Evolutionary conservation across 2,329 filamentous ascomycete species (phyloP).

Genomic region (Penicillium sp.): DNA sequence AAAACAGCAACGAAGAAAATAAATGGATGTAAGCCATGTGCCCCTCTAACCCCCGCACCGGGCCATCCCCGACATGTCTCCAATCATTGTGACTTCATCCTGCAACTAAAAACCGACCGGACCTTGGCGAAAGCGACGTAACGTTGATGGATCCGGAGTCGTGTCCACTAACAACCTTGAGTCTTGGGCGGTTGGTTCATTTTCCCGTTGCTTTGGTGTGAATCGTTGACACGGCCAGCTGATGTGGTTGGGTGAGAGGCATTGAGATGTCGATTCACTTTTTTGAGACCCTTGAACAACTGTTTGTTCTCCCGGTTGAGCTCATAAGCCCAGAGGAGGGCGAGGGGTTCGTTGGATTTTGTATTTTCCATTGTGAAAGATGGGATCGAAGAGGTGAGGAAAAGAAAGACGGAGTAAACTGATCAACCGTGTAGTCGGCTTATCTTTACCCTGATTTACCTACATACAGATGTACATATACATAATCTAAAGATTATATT

Average conservation of each 20-base stretch:
- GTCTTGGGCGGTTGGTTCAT: neutral
- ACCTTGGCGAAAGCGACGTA: neutral
- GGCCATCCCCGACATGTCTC: slow-evolving; percentile 2
- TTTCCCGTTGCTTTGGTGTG: neutral
- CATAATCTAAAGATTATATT: no score
- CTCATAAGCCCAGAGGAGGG: slow-evolving; percentile 9
- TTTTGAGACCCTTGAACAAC: slow-evolving; percentile 7
- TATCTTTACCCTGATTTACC: no score
- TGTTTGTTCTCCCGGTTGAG: slow-evolving; percentile 3
- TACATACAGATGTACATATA: no score
- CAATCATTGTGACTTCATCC: neutral
- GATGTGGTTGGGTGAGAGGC: neutral
- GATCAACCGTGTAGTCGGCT: no score
- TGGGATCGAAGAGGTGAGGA: no score
- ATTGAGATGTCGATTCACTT: neutral
- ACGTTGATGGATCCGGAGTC: neutral
- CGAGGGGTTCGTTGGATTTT: slow-evolving; percentile 1
- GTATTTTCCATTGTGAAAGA: slow-evolving; percentile 1
- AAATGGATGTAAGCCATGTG: neutral
- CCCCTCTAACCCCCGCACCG: slow-evolving; percentile 5
- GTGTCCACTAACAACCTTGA: neutral
- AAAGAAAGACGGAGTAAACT: no score
- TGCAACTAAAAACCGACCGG: no score
- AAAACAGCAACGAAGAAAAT: neutral
- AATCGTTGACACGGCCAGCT: neutral